Conservation (phyloP, 2,329 filamentous ascomycete species). For the Aschersonia sp. region DNA sequence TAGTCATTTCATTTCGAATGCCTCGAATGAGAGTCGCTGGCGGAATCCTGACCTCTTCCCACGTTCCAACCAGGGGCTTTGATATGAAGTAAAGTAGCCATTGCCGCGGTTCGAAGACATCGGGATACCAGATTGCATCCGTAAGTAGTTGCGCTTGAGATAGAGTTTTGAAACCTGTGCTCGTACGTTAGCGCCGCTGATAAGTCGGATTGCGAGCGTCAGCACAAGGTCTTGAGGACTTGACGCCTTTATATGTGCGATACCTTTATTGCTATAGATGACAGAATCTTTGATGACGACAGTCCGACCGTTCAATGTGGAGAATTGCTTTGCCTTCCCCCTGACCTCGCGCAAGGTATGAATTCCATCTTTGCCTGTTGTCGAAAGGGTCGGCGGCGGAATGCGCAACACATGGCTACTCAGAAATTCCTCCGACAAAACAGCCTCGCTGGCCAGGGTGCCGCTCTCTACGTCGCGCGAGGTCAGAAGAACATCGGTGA, state of each 20-base stretch:
- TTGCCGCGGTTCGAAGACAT: slow-evolving; percentile 76
- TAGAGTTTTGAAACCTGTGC: slow-evolving; percentile 71
- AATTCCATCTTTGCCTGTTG: slow-evolving; percentile 38
- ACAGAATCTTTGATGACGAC: slow-evolving; percentile 88
- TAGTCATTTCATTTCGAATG: slow-evolving; percentile 22
- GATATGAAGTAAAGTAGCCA: slow-evolving; percentile 98
- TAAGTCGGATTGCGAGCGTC: too few species aligned
- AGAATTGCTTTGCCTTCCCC: slow-evolving; percentile 87
- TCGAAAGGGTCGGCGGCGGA: slow-evolving; percentile 35
- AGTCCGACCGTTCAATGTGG: slow-evolving; percentile 81
- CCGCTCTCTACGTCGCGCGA: slow-evolving; percentile 79
- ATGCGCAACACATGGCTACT: slow-evolving; percentile 92
- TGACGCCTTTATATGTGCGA: not conserved
- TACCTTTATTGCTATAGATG: slow-evolving; percentile 94
- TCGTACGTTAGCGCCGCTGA: not conserved
- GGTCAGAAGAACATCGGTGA: slow-evolving; percentile 80
- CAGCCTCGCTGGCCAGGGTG: slow-evolving; percentile 61
- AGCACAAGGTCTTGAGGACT: too few species aligned
- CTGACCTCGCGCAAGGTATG: slow-evolving; percentile 70
- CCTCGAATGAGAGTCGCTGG: slow-evolving; percentile 44
- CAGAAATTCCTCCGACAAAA: slow-evolving; percentile 84
- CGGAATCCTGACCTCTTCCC: slow-evolving; percentile 59
- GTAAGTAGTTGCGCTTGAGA: slow-evolving; percentile 77
- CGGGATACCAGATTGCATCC: slow-evolving; percentile 78
- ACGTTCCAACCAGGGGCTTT: slow-evolving; percentile 68